Evolutionary conservation across 2,329 filamentous ascomycete genomes (phyloP).

Genomic region (Leptosphaerulina australis): DNA sequence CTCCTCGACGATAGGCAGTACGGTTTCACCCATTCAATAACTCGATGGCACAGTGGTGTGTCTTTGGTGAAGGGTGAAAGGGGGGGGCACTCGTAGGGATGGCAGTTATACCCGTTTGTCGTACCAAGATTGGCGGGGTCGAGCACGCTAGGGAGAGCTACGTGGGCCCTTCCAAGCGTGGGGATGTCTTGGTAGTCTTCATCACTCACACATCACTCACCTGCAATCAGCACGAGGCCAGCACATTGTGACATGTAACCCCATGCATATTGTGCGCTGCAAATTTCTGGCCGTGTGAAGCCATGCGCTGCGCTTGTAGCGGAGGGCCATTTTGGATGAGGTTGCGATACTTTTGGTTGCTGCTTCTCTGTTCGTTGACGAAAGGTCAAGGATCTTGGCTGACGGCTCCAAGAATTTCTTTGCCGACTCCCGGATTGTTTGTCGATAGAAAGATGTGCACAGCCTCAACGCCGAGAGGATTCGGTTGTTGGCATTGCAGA

Average conservation of each 20-base stretch:
- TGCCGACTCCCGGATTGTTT: slow-evolving; percentile 30
- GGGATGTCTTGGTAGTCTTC: slow-evolving; percentile 24
- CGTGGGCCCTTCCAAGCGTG: slow-evolving; percentile 38
- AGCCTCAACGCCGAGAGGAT: slow-evolving; percentile 41
- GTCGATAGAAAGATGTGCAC: slow-evolving; percentile 22
- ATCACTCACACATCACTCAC: slow-evolving; percentile 28
- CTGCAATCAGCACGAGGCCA: slow-evolving; percentile 14
- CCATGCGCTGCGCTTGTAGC: slow-evolving; percentile 7
- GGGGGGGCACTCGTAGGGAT: slow-evolving; percentile 30
- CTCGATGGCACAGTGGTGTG: slow-evolving; percentile 44
- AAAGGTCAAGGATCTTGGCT: slow-evolving; percentile 44
- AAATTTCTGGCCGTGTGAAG: slow-evolving; percentile 11
- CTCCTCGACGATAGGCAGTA: slow-evolving; percentile 49
- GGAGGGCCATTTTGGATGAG: slow-evolving; percentile 1
- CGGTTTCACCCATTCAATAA: slow-evolving; percentile 53
- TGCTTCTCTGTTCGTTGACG: slow-evolving; percentile 16
- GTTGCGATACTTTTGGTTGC: slow-evolving; percentile 7
- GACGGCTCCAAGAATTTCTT: slow-evolving; percentile 37
- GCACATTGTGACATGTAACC: slow-evolving; percentile 1
- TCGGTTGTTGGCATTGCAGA: slow-evolving; percentile 30
- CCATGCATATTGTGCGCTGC: slow-evolving; percentile 15
- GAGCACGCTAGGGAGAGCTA: slow-evolving; percentile 35
- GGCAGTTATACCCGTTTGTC: slow-evolving; percentile 42
- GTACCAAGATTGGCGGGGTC: slow-evolving; percentile 38
- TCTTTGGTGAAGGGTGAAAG: slow-evolving; percentile 31